Evolutionary conservation across 2,329 filamentous ascomycete species (phyloP).

Genomic region (Colletotrichum sojae): DNA sequence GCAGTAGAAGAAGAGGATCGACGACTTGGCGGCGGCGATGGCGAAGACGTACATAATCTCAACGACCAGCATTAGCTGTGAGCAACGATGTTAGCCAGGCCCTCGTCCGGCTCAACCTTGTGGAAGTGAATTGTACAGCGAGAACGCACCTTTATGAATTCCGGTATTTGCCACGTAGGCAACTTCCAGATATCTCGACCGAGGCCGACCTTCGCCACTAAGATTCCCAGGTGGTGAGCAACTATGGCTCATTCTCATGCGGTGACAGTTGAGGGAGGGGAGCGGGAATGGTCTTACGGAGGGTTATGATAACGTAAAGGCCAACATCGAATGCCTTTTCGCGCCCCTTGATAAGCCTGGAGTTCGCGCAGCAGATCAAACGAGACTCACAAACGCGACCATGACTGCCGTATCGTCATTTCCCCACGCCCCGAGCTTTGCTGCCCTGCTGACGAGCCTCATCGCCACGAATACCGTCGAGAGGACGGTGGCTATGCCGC

Average conservation of each 20-base stretch:
- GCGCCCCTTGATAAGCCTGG: background rate
- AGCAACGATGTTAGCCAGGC: background rate
- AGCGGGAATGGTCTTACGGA: no score
- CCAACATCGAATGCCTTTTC: no score
- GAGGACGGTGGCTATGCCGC: background rate
- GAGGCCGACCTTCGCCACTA: constrained; percentile 42
- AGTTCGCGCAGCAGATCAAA: no score
- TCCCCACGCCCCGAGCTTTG: constrained; percentile 18
- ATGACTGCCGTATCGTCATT: constrained; percentile 10
- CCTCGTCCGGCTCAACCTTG: background rate
- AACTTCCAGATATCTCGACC: constrained; percentile 56
- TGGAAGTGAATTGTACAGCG: rapidly evolving
- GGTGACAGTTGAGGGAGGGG: no score
- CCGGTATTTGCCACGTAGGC: constrained; percentile 43
- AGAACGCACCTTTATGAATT: constrained; percentile 47
- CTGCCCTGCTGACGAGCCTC: constrained; percentile 3
- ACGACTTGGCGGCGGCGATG: constrained; percentile 42
- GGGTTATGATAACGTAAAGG: no score
- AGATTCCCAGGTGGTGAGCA: no score
- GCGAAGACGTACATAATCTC: constrained; percentile 50
- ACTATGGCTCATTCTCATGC: no score
- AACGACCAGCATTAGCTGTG: constrained; percentile 46
- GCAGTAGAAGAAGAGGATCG: constrained; percentile 22
- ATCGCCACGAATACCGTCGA: constrained; percentile 5
- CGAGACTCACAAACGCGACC: background rate